Conservation (phyloP, 805 yeast genomes). For the Wickerhamiella kazuoi region DNA sequence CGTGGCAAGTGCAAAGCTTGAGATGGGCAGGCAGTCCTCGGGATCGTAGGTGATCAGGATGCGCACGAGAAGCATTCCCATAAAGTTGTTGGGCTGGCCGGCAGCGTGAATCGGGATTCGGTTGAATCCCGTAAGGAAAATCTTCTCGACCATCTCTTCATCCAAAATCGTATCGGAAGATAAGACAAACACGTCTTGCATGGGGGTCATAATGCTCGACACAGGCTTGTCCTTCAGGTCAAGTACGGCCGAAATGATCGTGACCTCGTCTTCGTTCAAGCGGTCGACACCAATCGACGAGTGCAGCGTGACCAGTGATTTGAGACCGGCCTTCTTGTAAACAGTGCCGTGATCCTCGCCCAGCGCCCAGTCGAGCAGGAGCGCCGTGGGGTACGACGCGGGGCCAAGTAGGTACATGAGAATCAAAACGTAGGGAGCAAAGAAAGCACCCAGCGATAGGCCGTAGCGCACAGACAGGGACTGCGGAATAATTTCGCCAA, state of each 20-base stretch:
- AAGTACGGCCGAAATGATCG: constrained; percentile 82
- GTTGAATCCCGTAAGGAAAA: constrained; percentile 84
- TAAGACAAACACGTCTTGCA: constrained; percentile 75
- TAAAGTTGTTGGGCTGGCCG: constrained; percentile 71
- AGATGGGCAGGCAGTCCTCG: constrained; percentile 83
- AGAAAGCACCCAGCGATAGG: constrained; percentile 71
- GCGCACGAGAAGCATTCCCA: constrained; percentile 87
- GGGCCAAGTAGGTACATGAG: constrained; percentile 88
- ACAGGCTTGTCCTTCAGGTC: constrained; percentile 88
- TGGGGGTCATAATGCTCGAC: constrained; percentile 81
- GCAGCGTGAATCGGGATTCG: constrained; percentile 90
- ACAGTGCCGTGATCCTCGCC: constrained; percentile 96
- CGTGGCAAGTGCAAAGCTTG: constrained; percentile 87
- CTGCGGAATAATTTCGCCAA: constrained; percentile 95
- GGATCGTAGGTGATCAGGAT: constrained; percentile 92
- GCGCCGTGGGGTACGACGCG: constrained; percentile 76
- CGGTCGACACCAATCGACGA: constrained; percentile 91
- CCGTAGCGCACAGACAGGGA: constrained; percentile 87
- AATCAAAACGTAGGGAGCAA: constrained; percentile 69
- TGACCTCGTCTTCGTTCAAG: constrained; percentile 85
- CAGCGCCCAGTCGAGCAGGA: constrained; percentile 56
- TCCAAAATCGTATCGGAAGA: constrained; percentile 67
- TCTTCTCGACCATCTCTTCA: constrained; percentile 70
- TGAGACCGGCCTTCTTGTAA: constrained; percentile 80
- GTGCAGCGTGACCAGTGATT: constrained; percentile 83